Conservation (phyloP, 176 grass and related monocot genomes). For the Cymbopogon citratus region DNA sequence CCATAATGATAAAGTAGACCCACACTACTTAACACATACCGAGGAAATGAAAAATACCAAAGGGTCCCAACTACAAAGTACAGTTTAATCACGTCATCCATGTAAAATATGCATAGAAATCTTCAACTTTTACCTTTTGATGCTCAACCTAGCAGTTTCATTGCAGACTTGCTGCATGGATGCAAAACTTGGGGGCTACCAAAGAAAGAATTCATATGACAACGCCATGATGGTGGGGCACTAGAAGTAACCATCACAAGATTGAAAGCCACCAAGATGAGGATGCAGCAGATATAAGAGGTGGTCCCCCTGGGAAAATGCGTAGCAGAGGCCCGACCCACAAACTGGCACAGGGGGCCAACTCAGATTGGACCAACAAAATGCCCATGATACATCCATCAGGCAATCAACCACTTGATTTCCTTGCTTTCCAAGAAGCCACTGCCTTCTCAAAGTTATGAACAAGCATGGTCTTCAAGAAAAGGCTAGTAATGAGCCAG, state of each 20-base stretch:
- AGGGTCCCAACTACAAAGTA: conserved; percentile 27
- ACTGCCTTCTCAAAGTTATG: conserved; percentile 36
- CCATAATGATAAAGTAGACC: conserved; percentile 47
- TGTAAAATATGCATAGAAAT: conserved; percentile 28
- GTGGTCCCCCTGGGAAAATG: conserved; percentile 18
- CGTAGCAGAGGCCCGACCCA: conserved; percentile 24
- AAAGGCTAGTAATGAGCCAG: conserved; percentile 28
- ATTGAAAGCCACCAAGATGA: conserved; percentile 21
- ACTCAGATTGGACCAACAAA: conserved; percentile 31
- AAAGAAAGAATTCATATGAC: conserved; percentile 23
- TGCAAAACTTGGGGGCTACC: conserved; percentile 10
- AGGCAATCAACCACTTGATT: conserved; percentile 30
- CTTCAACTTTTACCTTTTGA: conserved; percentile 21
- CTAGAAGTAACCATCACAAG: conserved; percentile 16
- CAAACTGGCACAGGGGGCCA: conserved; percentile 16
- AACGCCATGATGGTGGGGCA: conserved; percentile 18
- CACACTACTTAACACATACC: conserved; percentile 26
- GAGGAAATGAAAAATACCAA: conserved; percentile 27
- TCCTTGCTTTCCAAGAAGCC: conserved; percentile 48
- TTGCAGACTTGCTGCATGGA: conserved; percentile 15
- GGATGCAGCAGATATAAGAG: conserved; percentile 25
- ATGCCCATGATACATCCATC: conserved; percentile 51
- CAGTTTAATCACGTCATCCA: conserved; percentile 32
- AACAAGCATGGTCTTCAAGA: conserved; percentile 34
- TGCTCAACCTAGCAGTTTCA: background rate